Conservation (phyloP, 352 stramenopile species). For the Phytophthora colocasiae region DNA sequence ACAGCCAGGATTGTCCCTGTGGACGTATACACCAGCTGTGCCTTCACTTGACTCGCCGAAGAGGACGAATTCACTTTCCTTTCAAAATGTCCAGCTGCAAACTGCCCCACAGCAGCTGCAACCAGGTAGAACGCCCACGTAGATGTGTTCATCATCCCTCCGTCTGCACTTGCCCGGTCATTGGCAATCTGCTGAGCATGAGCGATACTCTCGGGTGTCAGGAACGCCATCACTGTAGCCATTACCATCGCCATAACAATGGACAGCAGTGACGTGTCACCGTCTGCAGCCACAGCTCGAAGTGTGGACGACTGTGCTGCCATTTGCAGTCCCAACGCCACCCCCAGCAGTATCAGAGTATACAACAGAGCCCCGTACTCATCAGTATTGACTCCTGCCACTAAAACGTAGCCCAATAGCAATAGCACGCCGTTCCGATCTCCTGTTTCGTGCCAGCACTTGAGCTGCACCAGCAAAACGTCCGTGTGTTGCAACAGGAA, state of each 20-base stretch:
- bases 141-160: constrained; percentile 25
- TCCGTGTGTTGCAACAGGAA: constrained; percentile 69
- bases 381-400: constrained; percentile 65
- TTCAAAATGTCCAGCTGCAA: constrained; percentile 22
- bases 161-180: constrained; percentile 28
- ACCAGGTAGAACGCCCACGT: constrained; percentile 35
- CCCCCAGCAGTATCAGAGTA: constrained; percentile 55
- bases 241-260: constrained; percentile 40
- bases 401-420: constrained; percentile 57
- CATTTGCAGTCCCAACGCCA: constrained; percentile 49
- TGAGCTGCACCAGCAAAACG: constrained; percentile 54
- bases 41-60: constrained; percentile 31
- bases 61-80: constrained; percentile 24
- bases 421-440: constrained; percentile 42
- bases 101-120: constrained; percentile 21
- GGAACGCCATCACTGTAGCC: constrained; percentile 39
- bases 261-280: constrained; percentile 45
- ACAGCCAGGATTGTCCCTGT: constrained; percentile 54
- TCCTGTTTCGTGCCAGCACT: constrained; percentile 21
- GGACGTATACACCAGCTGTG: constrained; percentile 47
- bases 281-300: constrained; percentile 25
- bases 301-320: constrained; percentile 16
- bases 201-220: constrained; percentile 34
- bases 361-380: constrained; percentile 73
- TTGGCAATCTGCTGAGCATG: constrained; percentile 44